Evolutionary conservation across 345 rosid genomes (phyloP).

Genomic region (Bruguiera sexangula): DNA sequence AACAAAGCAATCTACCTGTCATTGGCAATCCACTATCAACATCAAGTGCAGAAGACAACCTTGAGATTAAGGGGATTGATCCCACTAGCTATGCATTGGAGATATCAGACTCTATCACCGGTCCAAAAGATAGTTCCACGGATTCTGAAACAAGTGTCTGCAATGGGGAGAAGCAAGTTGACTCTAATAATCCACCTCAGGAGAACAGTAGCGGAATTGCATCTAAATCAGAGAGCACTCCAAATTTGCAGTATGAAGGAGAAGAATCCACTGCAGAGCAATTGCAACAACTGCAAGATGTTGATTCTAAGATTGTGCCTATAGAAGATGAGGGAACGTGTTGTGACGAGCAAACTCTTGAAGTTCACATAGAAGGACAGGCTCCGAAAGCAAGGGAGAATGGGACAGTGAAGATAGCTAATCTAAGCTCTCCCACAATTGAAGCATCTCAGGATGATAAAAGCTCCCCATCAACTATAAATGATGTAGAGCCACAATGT

Average conservation of each 20-base stretch:
- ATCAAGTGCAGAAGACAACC: slow-evolving; percentile 58
- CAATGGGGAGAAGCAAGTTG: slow-evolving; percentile 43
- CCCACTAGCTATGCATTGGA: slow-evolving; percentile 48
- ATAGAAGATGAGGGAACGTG: slow-evolving; percentile 22
- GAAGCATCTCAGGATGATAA: slow-evolving; percentile 21
- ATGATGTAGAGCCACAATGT: slow-evolving; percentile 24
- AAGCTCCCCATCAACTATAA: slow-evolving; percentile 26
- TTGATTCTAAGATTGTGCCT: slow-evolving; percentile 29
- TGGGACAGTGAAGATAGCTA: slow-evolving; percentile 16
- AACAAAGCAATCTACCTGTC: slow-evolving; percentile 33
- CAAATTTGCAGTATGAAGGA: slow-evolving; percentile 24
- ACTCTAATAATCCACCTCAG: slow-evolving; percentile 23
- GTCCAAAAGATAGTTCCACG: slow-evolving; percentile 49
- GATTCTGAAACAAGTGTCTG: slow-evolving; percentile 43
- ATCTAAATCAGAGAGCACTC: slow-evolving; percentile 21
- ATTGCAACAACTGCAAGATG: slow-evolving; percentile 27
- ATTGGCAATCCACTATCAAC: slow-evolving; percentile 43
- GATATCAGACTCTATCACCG: slow-evolving; percentile 38
- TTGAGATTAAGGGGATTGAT: slow-evolving; percentile 67
- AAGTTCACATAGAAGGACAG: slow-evolving; percentile 28
- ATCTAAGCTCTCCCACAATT: slow-evolving; percentile 10
- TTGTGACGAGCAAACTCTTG: slow-evolving; percentile 19
- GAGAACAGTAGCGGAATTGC: slow-evolving; percentile 27
- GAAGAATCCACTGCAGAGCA: slow-evolving; percentile 29
- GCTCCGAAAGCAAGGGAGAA: slow-evolving; percentile 23